A percentile compares a stretch with the other conserved stretches of the same genome.
phyloP scores from a whole-genome alignment of 441 rosid genomes.

The Hura crepitans region DNA sequence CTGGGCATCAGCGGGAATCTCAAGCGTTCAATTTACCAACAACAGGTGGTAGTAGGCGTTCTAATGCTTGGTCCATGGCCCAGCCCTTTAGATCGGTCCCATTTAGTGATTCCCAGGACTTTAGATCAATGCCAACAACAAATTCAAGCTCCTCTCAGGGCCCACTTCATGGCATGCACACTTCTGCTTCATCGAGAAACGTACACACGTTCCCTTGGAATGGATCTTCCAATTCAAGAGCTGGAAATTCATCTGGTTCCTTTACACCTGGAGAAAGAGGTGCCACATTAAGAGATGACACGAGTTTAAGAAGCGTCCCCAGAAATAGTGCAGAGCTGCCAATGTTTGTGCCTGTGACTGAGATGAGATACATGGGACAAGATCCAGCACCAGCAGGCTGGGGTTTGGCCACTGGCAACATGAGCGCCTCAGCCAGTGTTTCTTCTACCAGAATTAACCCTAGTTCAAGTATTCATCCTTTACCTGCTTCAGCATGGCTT shows the following conservation, averaged over 20 bases:
- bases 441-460: no score
- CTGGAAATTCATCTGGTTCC: conserved; percentile 36
- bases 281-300: conserved; percentile 44
- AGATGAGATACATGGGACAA: conserved; percentile 51
- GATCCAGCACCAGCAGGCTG: conserved; percentile 50
- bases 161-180: conserved; percentile 31
- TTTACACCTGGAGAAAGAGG: conserved; percentile 41
- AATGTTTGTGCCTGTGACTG: conserved; percentile 46
- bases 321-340: conserved; percentile 52
- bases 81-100: conserved; percentile 40
- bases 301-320: conserved; percentile 40
- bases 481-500: conserved; percentile 44
- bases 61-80: conserved; percentile 37
- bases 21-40: conserved; percentile 40
- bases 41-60: conserved; percentile 36
- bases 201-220: conserved; percentile 45
- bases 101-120: conserved; percentile 38
- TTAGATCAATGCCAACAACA: conserved; percentile 40
- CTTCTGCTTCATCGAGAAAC: conserved; percentile 41
- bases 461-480: conserved; percentile 47
- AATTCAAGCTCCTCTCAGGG: conserved; percentile 34
- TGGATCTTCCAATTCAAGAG: conserved; percentile 46
- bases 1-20: conserved; percentile 31
- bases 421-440: no score
- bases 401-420: conserved; percentile 40